A percentile compares a stretch with the other conserved stretches of the same genome.
Conservation (phyloP, 1,139 yeast genomes). For the Debaryomyces singareniensis region DNA sequence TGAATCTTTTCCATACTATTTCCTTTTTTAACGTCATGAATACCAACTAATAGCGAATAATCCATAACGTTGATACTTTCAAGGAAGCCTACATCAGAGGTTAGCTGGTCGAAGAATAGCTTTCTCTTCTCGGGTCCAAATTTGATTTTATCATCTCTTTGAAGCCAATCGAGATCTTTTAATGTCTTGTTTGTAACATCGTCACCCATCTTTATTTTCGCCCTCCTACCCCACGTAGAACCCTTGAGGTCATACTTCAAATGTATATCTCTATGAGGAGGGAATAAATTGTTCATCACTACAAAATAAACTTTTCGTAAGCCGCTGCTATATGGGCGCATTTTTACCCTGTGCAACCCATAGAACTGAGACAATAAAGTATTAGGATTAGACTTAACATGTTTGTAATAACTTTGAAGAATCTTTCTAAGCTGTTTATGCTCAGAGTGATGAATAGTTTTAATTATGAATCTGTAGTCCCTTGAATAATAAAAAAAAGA, state of each 20-base stretch:
- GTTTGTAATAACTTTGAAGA: slow-evolving; percentile 70
- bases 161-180: slow-evolving; percentile 88
- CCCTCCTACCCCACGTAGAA: slow-evolving; percentile 77
- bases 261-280: slow-evolving; percentile 88
- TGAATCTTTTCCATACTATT: slow-evolving; percentile 34
- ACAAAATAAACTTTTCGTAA: slow-evolving; percentile 83
- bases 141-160: slow-evolving; percentile 51
- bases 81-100: slow-evolving; percentile 66
- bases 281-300: slow-evolving; percentile 95
- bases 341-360: slow-evolving; percentile 89
- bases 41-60: slow-evolving; percentile 81
- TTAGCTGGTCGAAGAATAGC: slow-evolving; percentile 61
- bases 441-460: slow-evolving; percentile 91
- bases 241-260: slow-evolving; percentile 89
- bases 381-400: slow-evolving; percentile 78
- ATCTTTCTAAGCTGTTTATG: slow-evolving; percentile 76
- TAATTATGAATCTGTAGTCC: slow-evolving; percentile 89
- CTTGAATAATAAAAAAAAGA: slow-evolving; percentile 92
- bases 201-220: slow-evolving; percentile 26
- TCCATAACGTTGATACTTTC: slow-evolving; percentile 86
- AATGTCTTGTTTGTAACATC: slow-evolving; percentile 40
- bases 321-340: slow-evolving; percentile 53
- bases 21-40: slow-evolving; percentile 67
- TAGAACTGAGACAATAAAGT: slow-evolving; percentile 90
- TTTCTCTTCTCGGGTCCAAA: slow-evolving; percentile 68